Conservation (phyloP, 768 basidiomycete species). For the Tricholoma matsutake region DNA sequence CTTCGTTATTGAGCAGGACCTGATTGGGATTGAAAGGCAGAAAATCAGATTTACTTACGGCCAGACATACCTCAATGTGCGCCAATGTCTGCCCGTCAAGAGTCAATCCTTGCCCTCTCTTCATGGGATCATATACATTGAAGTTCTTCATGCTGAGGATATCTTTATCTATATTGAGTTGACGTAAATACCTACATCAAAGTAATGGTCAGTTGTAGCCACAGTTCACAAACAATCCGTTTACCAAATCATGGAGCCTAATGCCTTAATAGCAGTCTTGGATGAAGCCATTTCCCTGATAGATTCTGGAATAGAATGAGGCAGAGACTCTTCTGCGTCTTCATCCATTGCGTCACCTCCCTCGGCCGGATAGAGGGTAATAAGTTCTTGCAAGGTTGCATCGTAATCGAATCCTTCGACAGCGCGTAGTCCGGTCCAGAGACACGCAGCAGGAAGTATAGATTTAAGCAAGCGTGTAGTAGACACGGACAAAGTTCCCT, state of each 20-base stretch:
- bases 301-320: slow-evolving; percentile 56
- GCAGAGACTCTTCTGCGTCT: slow-evolving; percentile 38
- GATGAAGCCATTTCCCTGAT: slow-evolving; percentile 73
- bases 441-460: slow-evolving; percentile 73
- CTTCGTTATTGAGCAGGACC: slow-evolving; percentile 91
- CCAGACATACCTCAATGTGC: slow-evolving; percentile 76
- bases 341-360: slow-evolving; percentile 44
- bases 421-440: slow-evolving; percentile 85
- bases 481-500: slow-evolving; percentile 85
- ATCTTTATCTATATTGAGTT: slow-evolving; percentile 94
- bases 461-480: slow-evolving; percentile 82
- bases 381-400: slow-evolving; percentile 65
- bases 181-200: slow-evolving; percentile 69
- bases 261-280: slow-evolving; percentile 70
- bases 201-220: slow-evolving; percentile 18
- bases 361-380: slow-evolving; percentile 53
- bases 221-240: slow-evolving; percentile 13
- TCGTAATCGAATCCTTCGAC: slow-evolving; percentile 82
- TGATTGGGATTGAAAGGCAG: slow-evolving; percentile 18
- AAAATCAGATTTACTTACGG: neutral
- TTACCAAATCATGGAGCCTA: slow-evolving; percentile 92
- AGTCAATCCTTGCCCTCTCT: slow-evolving; percentile 77
- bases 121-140: slow-evolving; percentile 96
- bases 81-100: slow-evolving; percentile 95
- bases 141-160: slow-evolving; percentile 96